phyloP scores from a whole-genome alignment of 352 stramenopile species.

The Globisporangium carolinianum region DNA sequence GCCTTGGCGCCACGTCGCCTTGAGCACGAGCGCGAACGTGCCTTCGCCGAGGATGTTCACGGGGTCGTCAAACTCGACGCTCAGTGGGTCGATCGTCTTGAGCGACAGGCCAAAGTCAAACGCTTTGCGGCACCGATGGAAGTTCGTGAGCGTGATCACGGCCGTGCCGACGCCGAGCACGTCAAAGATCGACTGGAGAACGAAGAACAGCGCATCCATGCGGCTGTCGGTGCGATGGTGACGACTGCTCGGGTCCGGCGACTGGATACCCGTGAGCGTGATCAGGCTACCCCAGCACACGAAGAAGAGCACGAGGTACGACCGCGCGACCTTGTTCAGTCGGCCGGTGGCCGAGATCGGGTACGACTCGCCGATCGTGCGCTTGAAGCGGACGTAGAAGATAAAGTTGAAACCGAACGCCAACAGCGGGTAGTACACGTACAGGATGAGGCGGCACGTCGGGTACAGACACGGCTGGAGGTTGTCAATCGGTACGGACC shows the following conservation, averaged over 20 bases:
- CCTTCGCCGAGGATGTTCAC: slow-evolving; percentile 77
- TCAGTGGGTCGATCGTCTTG: slow-evolving; percentile 69
- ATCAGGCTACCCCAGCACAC: slow-evolving; percentile 73
- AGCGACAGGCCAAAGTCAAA: slow-evolving; percentile 77
- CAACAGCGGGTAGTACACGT: slow-evolving; percentile 70
- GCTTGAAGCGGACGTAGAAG: slow-evolving; percentile 73
- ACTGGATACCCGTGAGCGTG: slow-evolving; percentile 43
- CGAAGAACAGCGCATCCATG: slow-evolving; percentile 26
- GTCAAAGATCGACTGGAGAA: slow-evolving; percentile 64
- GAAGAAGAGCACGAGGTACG: slow-evolving; percentile 64
- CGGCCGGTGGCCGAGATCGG: slow-evolving; percentile 55
- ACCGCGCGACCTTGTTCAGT: slow-evolving; percentile 62
- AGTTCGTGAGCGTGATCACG: slow-evolving; percentile 69
- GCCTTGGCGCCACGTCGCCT: slow-evolving; percentile 63
- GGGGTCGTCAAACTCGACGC: slow-evolving; percentile 74
- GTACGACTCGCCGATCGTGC: slow-evolving; percentile 65
- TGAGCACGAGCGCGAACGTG: slow-evolving; percentile 71
- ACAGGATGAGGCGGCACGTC: slow-evolving; percentile 63
- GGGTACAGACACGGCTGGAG: slow-evolving; percentile 61
- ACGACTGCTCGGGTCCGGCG: slow-evolving; percentile 14
- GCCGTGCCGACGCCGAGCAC: slow-evolving; percentile 57
- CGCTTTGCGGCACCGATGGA: slow-evolving; percentile 55
- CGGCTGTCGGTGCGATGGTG: slow-evolving; percentile 10
- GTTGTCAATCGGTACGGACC: slow-evolving; percentile 16
- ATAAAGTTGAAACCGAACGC: slow-evolving; percentile 74